Conservation (phyloP, 192 early-diverging fungal genomes). For the Coemansia sp. region DNA sequence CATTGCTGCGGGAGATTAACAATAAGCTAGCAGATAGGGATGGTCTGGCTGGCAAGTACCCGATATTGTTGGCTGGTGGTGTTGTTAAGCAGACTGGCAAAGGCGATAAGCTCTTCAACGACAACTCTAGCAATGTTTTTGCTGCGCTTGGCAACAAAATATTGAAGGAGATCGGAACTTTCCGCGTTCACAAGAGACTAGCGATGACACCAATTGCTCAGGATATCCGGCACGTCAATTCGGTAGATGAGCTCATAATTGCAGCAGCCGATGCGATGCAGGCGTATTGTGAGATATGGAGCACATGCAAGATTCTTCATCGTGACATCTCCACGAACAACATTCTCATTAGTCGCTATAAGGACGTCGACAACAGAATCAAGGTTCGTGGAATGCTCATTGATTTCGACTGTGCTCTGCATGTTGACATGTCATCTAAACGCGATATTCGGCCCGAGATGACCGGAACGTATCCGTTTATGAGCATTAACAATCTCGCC, state of each 20-base stretch:
- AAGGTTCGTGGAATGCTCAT: conserved; percentile 24
- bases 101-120: no score
- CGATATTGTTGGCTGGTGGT: no score
- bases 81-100: no score
- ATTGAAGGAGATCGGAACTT: no score
- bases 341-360: conserved; percentile 17
- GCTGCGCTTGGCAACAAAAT: no score
- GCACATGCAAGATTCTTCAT: conserved; percentile 11
- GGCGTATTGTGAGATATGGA: not conserved
- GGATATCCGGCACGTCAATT: no score
- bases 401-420: conserved; percentile 18
- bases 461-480: conserved; percentile 30
- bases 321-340: conserved; percentile 31
- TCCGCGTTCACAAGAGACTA: no score
- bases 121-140: no score
- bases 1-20: no score
- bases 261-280: conserved; percentile 7
- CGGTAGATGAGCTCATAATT: not conserved
- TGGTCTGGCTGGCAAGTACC: no score
- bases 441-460: conserved; percentile 1
- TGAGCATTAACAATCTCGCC: conserved; percentile 31
- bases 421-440: not conserved
- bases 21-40: no score
- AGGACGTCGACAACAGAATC: not conserved
- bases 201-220: no score